Percentiles rank a stretch among this genome's conserved stretches.
These are phyloP conservation scores for Solanum pimpinellifolium DNA, from an alignment of 257 asterid species.

Conservation along the genomic window DNA sequence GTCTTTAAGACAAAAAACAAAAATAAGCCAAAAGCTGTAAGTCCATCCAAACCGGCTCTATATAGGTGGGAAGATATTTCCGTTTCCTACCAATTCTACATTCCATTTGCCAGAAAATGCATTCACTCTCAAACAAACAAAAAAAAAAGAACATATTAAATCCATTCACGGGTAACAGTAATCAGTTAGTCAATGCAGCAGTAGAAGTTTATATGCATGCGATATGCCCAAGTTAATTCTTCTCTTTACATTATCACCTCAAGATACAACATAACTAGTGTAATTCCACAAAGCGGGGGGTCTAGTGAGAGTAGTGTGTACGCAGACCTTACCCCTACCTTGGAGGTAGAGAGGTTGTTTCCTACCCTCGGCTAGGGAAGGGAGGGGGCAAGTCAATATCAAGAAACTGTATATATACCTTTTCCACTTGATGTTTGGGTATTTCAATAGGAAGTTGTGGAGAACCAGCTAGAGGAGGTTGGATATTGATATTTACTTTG, in stretches of 20 bases:
- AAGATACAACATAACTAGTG: background rate
- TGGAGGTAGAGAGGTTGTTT: background rate
- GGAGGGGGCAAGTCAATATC: background rate
- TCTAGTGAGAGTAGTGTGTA: background rate
- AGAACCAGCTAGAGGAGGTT: slow-evolving; percentile 11
- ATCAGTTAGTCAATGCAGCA: background rate
- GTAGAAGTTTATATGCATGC: background rate
- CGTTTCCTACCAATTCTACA: background rate
- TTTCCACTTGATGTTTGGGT: slow-evolving; percentile 21
- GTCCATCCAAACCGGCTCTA: too few relatives aligned
- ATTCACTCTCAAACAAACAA: background rate
- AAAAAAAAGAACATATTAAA: background rate
- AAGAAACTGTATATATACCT: slow-evolving; percentile 29
- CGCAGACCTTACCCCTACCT: background rate
- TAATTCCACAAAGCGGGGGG: background rate
- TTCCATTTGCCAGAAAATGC: background rate
- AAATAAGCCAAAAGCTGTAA: background rate
- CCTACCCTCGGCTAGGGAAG: background rate
- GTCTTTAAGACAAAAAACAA: background rate
- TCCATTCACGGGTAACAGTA: background rate
- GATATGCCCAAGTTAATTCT: background rate
- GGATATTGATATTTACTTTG: slow-evolving; percentile 27
- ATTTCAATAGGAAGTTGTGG: slow-evolving; percentile 21
- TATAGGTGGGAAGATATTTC: background rate
- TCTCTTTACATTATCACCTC: background rate